phyloP scores from a whole-genome alignment of 495 filamentous ascomycete genomes.

The Penicillium roqueforti region DNA sequence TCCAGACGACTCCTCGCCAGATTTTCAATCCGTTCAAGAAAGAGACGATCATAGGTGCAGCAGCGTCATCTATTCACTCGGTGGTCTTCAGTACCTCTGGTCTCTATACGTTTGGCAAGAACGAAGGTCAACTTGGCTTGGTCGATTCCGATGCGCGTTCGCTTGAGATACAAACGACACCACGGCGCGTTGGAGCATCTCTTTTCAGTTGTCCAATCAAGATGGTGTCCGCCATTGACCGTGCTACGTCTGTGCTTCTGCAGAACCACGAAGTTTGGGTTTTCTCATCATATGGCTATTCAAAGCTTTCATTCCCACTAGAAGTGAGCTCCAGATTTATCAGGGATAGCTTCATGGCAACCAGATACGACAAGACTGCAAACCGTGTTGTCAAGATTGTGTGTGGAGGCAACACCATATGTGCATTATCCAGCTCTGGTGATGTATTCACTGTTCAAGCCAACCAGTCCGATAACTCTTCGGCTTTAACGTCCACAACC shows the following conservation, averaged over 20 bases:
- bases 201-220: constrained; percentile 73
- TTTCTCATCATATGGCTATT: constrained; percentile 90
- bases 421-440: constrained; percentile 76
- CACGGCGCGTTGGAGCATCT: constrained; percentile 82
- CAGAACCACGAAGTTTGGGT: constrained; percentile 87
- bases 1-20: constrained; percentile 76
- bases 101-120: constrained; percentile 92
- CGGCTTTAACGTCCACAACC: constrained; percentile 69
- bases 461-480: constrained; percentile 57
- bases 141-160: constrained; percentile 93
- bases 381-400: constrained; percentile 71
- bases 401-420: constrained; percentile 84
- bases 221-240: constrained; percentile 84
- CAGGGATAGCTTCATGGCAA: constrained; percentile 59
- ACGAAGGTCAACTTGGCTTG: constrained; percentile 88
- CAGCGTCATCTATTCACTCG: constrained; percentile 89
- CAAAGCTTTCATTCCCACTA: constrained; percentile 74
- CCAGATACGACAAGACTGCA: constrained; percentile 58
- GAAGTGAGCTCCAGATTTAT: constrained; percentile 68
- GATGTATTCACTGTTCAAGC: constrained; percentile 80
- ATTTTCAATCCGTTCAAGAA: constrained; percentile 88
- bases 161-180: constrained; percentile 72
- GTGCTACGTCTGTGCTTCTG: constrained; percentile 79
- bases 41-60: constrained; percentile 74
- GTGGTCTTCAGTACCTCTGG: constrained; percentile 78